Evolutionary conservation across 1,139 yeast species (phyloP), one percentile per base, ranked within the genome.

Genomic region (Pichia sp.): DNA sequence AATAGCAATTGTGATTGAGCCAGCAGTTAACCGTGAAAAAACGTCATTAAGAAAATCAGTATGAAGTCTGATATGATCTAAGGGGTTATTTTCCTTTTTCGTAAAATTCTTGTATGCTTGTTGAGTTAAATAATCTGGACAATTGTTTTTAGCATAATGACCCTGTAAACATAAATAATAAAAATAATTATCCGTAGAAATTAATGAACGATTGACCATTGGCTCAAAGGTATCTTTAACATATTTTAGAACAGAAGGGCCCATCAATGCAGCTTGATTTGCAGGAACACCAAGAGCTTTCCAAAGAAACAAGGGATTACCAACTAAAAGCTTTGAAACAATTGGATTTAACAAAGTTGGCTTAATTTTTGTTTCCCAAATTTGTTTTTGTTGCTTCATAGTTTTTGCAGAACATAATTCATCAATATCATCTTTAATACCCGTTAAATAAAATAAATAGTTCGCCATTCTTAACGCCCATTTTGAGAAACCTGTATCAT

Each of bases 251-350:
- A 83, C 80, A 0, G 89, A 81, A 25, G 72, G 63, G 23, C 84
- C 86, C 77, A 84, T 83, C 80, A 84, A 74, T 31, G 76, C 68
- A 7, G 93, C 88, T 63, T 84, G 95, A 59, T 84, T 84, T 6
- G 81, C 76, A 4, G 94, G 95, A 38, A 84, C 94, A 14, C 95
- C 94, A 34, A 84, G 70, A 0, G 94, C 94, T 59, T 81, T 82
- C 95, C 95, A 84, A 49, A 84, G 68, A 60, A 84, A 84, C 25
- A 83, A 62, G 11, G 91, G 89, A 61, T 83, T 84, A n/a, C 89
- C 89, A 37, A 84, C 74, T 45, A 84, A 65, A 33, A 82, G 59
- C 31, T 76, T 74, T 22, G 83, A 80, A 40, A 83, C 80, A 35
- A 81, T 53, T 15, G 86, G 85, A 56, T 80, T 81, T 63, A 82